Evolutionary conservation across 768 basidiomycete genomes (phyloP).

Genomic region (Lactarius tabidus): DNA sequence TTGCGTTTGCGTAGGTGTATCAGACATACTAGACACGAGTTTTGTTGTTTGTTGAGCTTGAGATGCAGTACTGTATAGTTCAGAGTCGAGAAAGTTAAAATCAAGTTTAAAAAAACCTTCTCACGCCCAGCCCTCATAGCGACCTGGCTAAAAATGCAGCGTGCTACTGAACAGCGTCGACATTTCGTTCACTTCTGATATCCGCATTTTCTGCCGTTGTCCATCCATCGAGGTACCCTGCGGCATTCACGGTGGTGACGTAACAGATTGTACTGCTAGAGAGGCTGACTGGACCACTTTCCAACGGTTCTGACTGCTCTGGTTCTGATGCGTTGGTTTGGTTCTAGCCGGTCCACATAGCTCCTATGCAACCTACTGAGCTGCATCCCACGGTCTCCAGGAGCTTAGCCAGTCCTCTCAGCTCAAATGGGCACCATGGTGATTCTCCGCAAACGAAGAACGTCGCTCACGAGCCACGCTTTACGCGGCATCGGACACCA

Average conservation of each 20-base stretch:
- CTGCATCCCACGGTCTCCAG: constrained; percentile 6
- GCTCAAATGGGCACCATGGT: constrained; percentile 24
- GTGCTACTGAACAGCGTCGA: neutral
- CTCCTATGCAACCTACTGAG: constrained; percentile 9
- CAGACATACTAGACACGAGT: constrained; percentile 33
- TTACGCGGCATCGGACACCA: neutral
- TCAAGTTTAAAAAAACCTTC: constrained; percentile 8
- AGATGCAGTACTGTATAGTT: neutral
- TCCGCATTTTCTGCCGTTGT: neutral
- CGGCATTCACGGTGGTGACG: constrained; percentile 4
- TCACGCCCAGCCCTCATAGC: no score
- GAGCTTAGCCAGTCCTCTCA: constrained; percentile 16
- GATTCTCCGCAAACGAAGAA: constrained; percentile 4
- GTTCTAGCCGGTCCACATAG: neutral
- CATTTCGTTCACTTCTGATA: neutral
- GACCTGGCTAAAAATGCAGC: no score
- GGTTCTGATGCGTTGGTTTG: neutral
- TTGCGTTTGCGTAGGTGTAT: constrained; percentile 34
- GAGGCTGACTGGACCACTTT: constrained; percentile 21
- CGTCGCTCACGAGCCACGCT: constrained; percentile 4
- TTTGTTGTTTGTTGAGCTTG: neutral
- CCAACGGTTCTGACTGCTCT: constrained; percentile 1
- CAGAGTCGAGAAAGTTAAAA: neutral
- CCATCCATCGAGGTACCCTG: neutral
- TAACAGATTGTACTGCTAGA: neutral